Evolutionary conservation across 1,284 basidiomycete genomes (phyloP).

Genomic region (Chalciporus sp.): DNA sequence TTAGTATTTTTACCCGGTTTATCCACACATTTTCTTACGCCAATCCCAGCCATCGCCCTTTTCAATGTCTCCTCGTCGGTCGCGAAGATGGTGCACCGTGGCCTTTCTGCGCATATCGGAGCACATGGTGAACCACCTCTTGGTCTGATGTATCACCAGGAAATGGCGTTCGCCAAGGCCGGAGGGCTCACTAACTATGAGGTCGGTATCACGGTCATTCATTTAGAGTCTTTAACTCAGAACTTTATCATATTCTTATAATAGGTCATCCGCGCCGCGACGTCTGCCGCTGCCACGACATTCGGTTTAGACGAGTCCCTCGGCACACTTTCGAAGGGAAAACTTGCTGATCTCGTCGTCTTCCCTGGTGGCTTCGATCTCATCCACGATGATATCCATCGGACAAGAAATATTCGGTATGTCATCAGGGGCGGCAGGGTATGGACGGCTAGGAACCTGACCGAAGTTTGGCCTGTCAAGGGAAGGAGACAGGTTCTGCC

Average conservation of each 20-base stretch:
- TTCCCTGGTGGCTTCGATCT: slow-evolving; percentile 62
- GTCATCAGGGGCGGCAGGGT: slow-evolving; percentile 66
- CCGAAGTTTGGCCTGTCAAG: slow-evolving; percentile 67
- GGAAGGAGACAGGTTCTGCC: slow-evolving; percentile 56
- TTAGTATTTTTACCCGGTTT: slow-evolving; percentile 34
- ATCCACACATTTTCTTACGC: slow-evolving; percentile 6
- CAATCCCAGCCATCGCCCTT: slow-evolving; percentile 54
- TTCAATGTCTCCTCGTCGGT: slow-evolving; percentile 70
- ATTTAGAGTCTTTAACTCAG: neutral
- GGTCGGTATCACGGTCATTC: slow-evolving; percentile 27
- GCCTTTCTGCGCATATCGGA: slow-evolving; percentile 66
- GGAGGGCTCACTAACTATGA: slow-evolving; percentile 60
- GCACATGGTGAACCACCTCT: slow-evolving; percentile 77
- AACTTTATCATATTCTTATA: neutral
- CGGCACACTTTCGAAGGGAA: slow-evolving; percentile 62
- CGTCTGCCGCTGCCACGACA: slow-evolving; percentile 61
- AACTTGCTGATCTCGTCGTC: slow-evolving; percentile 69
- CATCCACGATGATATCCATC: slow-evolving; percentile 51
- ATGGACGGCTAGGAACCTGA: slow-evolving; percentile 67
- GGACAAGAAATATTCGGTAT: slow-evolving; percentile 50
- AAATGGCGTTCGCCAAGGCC: slow-evolving; percentile 62
- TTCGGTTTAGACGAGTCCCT: slow-evolving; percentile 62
- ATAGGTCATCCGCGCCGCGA: slow-evolving; percentile 68
- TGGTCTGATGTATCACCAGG: slow-evolving; percentile 73
- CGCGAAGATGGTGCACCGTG: slow-evolving; percentile 62